Evolutionary conservation across 148 eudicot species (phyloP).

Genomic region (Dianthus caryophyllus): DNA sequence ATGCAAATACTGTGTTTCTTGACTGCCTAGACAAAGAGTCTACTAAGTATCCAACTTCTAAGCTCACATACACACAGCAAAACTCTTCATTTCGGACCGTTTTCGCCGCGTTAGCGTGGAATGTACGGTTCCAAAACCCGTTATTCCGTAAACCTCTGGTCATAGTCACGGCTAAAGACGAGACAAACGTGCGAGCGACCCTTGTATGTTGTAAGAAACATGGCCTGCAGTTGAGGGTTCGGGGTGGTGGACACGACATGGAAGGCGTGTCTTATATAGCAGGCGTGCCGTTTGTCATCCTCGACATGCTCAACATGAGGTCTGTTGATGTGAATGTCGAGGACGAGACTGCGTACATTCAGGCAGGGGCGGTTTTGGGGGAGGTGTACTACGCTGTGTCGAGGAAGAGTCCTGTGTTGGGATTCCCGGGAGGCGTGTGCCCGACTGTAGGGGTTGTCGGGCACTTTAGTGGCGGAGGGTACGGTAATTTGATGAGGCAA

Average conservation of each 20-base stretch:
- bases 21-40: conserved; percentile 17
- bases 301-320: conserved; percentile 21
- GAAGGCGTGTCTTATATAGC: conserved; percentile 20
- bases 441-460: conserved; percentile 16
- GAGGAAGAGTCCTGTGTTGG: conserved; percentile 11
- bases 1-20: not conserved
- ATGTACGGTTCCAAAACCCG: conserved; percentile 9
- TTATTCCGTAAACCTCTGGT: conserved; percentile 9
- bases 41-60: conserved; percentile 9
- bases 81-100: conserved; percentile 18
- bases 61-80: conserved; percentile 14
- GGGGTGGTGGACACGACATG: conserved; percentile 25
- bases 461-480: conserved; percentile 25
- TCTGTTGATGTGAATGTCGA: conserved; percentile 7
- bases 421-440: conserved; percentile 20
- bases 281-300: conserved; percentile 15
- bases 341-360: conserved; percentile 15
- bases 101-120: conserved; percentile 12
- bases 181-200: conserved; percentile 12
- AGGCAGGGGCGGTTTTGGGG: conserved; percentile 19
- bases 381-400: conserved; percentile 20
- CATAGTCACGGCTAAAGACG: conserved; percentile 17
- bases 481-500: conserved; percentile 19
- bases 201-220: conserved; percentile 10
- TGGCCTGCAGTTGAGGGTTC: not conserved